Base-by-base conservation (phyloP, 164 flowering plant genomes). In the Magnolia changhungtana region DNA sequence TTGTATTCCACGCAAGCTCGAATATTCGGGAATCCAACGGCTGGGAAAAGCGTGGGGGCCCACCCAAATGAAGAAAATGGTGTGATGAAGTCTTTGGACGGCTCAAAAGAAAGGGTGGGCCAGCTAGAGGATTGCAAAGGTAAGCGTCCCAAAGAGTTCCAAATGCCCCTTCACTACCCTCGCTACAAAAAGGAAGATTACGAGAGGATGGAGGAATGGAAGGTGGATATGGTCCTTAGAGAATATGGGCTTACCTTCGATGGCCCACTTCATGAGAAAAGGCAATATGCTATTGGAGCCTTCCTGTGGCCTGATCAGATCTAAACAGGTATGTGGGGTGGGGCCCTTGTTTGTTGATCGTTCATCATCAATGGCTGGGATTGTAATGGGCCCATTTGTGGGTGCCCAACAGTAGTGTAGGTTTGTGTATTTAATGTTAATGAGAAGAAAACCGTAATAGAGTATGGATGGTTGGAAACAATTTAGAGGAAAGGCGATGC, bases 241-340 rank as follows among this genome's bases (percentile, higher is more conserved):
- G 78, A 74, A 61, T 82, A 82, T 77, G 84, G 82, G 11, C 75
- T 82, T 31, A 23, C 19, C 16, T n/a, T 73, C 14, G 20, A 79
- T 14, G 82, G 82, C 6, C 59, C 74, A 11, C 52, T 80, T n/a
- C 66, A 69, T 2, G 77, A 77, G 74, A 82, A 82, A 72, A 66
- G 85, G 58, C 24, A 8, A 37, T 78, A 74, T 72, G 85, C 82
- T n/a, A 77, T 82, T 71, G 83, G 85, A 1, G 72, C 81, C 5
- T 80, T 82, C 71, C 64, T 82, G 23, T 80, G 82, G 80, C 76
- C 80, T 73, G 77, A 80, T 72, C 81, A 79, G 52, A 65, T 75
- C 59, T 75, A 31, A 79, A n/a, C n/a, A 37, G 45, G 45, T 37
- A 37, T 37, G 45, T 37, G 45, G 4, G 45, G 45, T 37, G 45